Evolutionary conservation across 345 rosid genomes (phyloP), one percentile per base, ranked within the genome.

Genomic region (Melastoma malabathricum): DNA sequence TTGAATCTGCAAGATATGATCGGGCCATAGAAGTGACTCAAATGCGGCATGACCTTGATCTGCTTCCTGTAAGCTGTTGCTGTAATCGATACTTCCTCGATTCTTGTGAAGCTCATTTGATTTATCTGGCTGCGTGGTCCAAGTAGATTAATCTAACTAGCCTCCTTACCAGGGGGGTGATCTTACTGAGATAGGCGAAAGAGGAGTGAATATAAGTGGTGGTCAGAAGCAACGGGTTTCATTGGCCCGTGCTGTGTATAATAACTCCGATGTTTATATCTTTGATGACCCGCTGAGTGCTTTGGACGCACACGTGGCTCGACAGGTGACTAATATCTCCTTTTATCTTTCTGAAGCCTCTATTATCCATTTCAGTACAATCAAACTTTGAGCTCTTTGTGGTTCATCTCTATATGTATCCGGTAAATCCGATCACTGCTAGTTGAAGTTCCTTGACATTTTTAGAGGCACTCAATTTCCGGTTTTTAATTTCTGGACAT

Each of bases 221-320:
- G 98, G 98, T 62, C 98, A 92, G 71, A 92, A 92, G 74, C 98
- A 92, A 70, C 82, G 98, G 76, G 95, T 92, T 63, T 92, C 98
- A 51, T 79, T 92, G 98, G 98, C 95, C 53, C 75, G 98, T 65
- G 98, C 98, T 23, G 84, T 84, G 29, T 92, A 87, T 66, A 77
- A 97, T 60, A 65, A 83, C 73, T 79, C 98, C 44, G 95, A 92
- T 60, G 90, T 92, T 19, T 87, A 76, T 70, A 73, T 92, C 62
- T 83, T 92, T 55, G 98, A 92, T 75, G 98, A 92, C 56, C 98
- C 98, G 20, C 76, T 92, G 54, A 92, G 98, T 79, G 98, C 98
- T 55, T 80, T 92, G 47, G 98, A 92, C 76, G 96, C 97, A 45
- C 98, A 87, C 61, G 98, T 92, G 53, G 97, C 75, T 63, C 93